Percentiles rank a stretch among this genome's conserved stretches.
Conservation (phyloP, 768 basidiomycete species). For the Amanita rimosa region DNA sequence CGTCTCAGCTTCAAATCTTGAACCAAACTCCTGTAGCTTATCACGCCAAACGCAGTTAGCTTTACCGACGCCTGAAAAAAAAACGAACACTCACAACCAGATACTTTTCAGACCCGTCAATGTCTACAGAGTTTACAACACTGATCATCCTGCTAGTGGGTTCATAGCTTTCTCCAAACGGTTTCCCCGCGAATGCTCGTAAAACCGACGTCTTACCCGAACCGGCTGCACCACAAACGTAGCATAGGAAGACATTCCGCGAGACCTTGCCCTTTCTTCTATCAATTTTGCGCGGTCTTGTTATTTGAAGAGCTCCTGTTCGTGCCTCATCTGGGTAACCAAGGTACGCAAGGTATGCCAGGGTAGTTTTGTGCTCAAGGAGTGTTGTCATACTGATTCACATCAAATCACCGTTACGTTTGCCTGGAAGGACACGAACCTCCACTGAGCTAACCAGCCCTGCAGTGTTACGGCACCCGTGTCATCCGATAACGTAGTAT, state of each 20-base stretch:
- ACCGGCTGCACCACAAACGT: slow-evolving; percentile 91
- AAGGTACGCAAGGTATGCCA: slow-evolving; percentile 92
- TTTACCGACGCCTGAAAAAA: neutral
- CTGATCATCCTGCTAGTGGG: slow-evolving; percentile 86
- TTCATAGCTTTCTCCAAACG: slow-evolving; percentile 64
- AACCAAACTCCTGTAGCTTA: slow-evolving; percentile 91
- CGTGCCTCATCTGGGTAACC: slow-evolving; percentile 75
- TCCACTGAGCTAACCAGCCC: slow-evolving; percentile 98
- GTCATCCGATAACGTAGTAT: slow-evolving; percentile 81
- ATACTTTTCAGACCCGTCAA: slow-evolving; percentile 91
- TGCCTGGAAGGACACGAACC: slow-evolving; percentile 34
- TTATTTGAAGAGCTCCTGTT: slow-evolving; percentile 80
- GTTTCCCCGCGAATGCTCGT: slow-evolving; percentile 77
- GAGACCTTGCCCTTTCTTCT: slow-evolving; percentile 81
- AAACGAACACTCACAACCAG: slow-evolving; percentile 61
- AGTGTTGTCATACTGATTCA: slow-evolving; percentile 84
- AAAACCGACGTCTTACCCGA: slow-evolving; percentile 89
- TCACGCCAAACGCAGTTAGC: neutral
- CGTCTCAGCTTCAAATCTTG: slow-evolving; percentile 86
- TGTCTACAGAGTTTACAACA: slow-evolving; percentile 92
- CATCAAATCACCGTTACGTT: slow-evolving; percentile 2
- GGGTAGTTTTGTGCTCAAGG: slow-evolving; percentile 83
- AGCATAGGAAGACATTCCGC: slow-evolving; percentile 87
- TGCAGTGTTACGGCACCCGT: slow-evolving; percentile 89
- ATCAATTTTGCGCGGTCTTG: slow-evolving; percentile 74